These are phyloP conservation scores for Luffa aegyptiaca DNA, from an alignment of 306 rosid genomes.

Conservation along the genomic window DNA sequence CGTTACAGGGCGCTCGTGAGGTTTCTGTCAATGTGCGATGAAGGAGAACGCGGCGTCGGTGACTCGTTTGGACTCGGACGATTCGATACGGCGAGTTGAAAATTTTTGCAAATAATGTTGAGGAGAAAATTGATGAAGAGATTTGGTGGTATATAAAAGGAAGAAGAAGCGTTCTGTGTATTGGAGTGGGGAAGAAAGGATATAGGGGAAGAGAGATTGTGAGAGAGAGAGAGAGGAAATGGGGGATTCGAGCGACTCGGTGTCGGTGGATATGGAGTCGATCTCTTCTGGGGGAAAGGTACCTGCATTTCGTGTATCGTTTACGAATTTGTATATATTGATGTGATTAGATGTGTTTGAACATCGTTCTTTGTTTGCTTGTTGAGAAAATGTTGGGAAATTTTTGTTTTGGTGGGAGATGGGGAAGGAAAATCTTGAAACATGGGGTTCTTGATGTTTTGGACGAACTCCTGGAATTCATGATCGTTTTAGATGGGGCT, in stretches of 20 bases:
- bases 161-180: conserved; percentile 9
- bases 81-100: conserved; percentile 25
- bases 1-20: conserved; percentile 52
- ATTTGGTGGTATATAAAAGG: conserved; percentile 26
- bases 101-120: background rate
- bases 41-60: conserved; percentile 62
- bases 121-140: background rate
- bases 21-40: conserved; percentile 12
- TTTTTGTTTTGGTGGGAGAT: background rate
- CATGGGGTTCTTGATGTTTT: background rate
- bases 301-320: conserved; percentile 19
- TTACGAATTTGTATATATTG: background rate
- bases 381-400: conserved; percentile 15
- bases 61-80: conserved; percentile 70
- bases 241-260: conserved; percentile 80
- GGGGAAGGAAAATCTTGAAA: background rate
- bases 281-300: conserved; percentile 67
- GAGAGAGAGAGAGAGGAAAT: conserved; percentile 12
- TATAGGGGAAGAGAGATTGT: background rate
- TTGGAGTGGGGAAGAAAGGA: background rate
- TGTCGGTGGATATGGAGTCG: conserved; percentile 78
- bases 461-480: background rate
- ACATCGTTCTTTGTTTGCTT: background rate
- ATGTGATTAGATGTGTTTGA: background rate
- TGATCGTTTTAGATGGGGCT: background rate